Conservation (phyloP, 1,284 basidiomycete genomes). For the Papiliotrema nemorosa region DNA sequence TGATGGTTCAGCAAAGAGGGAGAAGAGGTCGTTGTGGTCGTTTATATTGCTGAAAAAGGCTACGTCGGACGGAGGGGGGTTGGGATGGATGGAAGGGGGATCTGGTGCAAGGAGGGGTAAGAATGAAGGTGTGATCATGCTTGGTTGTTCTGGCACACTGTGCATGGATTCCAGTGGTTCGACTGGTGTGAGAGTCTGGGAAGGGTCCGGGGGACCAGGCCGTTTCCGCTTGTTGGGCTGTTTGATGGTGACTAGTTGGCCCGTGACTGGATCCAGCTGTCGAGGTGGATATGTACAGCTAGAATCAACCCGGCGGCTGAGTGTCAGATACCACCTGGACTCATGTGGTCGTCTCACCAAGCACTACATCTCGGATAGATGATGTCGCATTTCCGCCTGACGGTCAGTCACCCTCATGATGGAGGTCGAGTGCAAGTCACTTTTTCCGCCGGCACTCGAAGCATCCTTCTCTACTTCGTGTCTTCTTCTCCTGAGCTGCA, state of each 20-base stretch:
- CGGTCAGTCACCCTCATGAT: neutral
- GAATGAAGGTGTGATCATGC: too few species aligned
- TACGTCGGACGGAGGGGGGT: too few species aligned
- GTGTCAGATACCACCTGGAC: neutral
- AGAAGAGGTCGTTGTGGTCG: neutral
- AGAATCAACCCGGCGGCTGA: neutral
- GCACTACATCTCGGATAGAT: neutral
- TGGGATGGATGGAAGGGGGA: too few species aligned
- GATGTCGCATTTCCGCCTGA: neutral
- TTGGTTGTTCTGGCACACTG: too few species aligned
- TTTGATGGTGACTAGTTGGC: neutral
- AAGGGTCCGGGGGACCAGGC: neutral
- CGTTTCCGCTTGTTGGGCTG: neutral
- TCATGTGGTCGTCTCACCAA: neutral
- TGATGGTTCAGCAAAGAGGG: neutral
- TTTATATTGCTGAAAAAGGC: too few species aligned
- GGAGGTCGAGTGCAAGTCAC: neutral
- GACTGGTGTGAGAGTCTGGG: too few species aligned
- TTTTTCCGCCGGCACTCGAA: conserved; percentile 1
- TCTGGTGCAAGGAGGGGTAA: too few species aligned
- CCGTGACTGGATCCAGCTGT: neutral
- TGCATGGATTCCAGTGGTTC: too few species aligned
- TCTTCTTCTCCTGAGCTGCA: too few species aligned
- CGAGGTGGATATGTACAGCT: conserved; percentile 1
- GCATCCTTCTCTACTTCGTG: conserved; percentile 1